These are phyloP conservation scores for Wallacemonas collosoma DNA, from an alignment of 208 protist genomes.

Conservation along the genomic window DNA sequence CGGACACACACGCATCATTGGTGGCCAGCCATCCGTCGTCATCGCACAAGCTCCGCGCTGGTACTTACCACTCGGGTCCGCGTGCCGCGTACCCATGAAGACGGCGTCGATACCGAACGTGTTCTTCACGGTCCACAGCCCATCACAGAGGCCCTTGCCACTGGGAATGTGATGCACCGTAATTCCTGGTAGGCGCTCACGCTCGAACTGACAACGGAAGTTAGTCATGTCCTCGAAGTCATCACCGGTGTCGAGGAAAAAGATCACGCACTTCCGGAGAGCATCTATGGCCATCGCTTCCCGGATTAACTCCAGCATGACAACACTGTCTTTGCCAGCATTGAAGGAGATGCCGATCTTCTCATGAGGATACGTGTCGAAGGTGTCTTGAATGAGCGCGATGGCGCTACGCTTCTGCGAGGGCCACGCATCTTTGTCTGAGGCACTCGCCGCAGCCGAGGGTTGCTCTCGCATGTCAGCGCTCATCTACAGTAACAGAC, in stretches of 20 bases:
- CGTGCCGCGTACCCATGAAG: conserved; percentile 87
- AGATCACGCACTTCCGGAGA: conserved; percentile 49
- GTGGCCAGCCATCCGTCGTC: conserved; percentile 85
- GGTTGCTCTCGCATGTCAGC: neutral
- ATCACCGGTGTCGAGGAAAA: conserved; percentile 53
- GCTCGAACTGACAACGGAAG: conserved; percentile 65
- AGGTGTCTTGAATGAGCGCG: conserved; percentile 48
- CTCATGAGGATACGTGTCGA: conserved; percentile 31
- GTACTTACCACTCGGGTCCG: conserved; percentile 70
- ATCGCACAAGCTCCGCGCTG: conserved; percentile 53
- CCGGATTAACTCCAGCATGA: conserved; percentile 78
- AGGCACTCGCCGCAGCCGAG: neutral
- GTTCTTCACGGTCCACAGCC: conserved; percentile 53
- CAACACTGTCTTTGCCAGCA: conserved; percentile 90
- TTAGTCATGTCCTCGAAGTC: conserved; percentile 78
- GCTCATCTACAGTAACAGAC: neutral
- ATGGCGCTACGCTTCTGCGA: conserved; percentile 2
- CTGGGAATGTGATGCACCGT: conserved; percentile 32
- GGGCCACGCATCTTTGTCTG: neutral
- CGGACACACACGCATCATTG: conserved; percentile 84
- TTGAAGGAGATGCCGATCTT: conserved; percentile 90
- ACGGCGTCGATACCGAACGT: conserved; percentile 52
- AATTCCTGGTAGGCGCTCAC: conserved; percentile 29
- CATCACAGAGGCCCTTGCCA: conserved; percentile 45
- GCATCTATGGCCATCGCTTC: conserved; percentile 41